Base-by-base conservation (phyloP, 805 yeast species). In the Ogataea nakhonphanomensis region DNA sequence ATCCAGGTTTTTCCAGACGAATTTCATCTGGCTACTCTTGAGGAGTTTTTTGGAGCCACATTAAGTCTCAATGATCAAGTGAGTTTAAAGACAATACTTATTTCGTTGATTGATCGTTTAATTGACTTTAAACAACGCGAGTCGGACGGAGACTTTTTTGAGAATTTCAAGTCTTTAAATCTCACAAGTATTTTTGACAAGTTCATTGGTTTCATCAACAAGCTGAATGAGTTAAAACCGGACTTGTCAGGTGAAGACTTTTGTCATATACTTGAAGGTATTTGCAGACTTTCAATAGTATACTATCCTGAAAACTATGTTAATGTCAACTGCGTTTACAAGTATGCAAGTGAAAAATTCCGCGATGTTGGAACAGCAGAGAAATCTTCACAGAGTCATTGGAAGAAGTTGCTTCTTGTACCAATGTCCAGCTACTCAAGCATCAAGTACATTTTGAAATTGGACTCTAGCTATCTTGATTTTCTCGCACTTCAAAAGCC, bases 1-100 rank as follows among this genome's bases (percentile, higher is more conserved):
- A 83, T 90, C 40, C 97, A 91, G 59, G 95, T 90, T 1, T 93
- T 93, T 66, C 97, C 98, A 1, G 96, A 87, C 55, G 87, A 84
- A 48, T 91, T 84, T 60, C 98, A 93, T 55, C 65, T 89, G 44
- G 71, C 71, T 14, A 86, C 96, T 0, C 67, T 93, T 51, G 79
- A 80, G 38, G 64, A 67, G 24, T 78, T 85, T 49, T 69, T 93
- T 49, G 73, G 72, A 23, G 79, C 90, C 1, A 74, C 87, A 14
- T 63, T 80, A 39, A 72, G 76, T 41, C 67, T 93, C 45, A 80
- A 78, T 55, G 89, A 93, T 1, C 70, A 74, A 33, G 84, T 87
- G n/a, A 73, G 79, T 31, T 71, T 84, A 40, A 74, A 79, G 30
- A 80, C 76, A 41, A 73, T 90, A 24, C 69, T 90, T 23, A 64